Conservation (phyloP, 192 early-diverging fungal genomes). For the Umbelopsis isabellina region DNA sequence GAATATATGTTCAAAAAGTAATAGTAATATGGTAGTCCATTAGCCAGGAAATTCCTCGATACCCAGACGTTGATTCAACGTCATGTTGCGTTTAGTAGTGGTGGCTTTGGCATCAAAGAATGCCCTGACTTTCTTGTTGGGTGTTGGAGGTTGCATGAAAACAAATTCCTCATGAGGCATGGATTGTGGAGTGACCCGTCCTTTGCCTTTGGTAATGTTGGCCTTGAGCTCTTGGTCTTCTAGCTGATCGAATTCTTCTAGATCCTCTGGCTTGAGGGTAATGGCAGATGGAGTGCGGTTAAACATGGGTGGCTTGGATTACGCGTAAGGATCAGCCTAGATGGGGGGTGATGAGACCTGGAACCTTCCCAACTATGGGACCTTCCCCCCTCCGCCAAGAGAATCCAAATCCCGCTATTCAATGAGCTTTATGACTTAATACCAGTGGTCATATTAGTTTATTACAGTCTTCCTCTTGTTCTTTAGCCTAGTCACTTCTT, state of each 20-base stretch:
- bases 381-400: too few species aligned
- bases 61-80: constrained; percentile 5
- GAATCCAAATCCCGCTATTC: too few species aligned
- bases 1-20: not conserved
- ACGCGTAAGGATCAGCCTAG: not conserved
- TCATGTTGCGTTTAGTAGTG: not conserved
- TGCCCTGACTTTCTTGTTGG: not conserved
- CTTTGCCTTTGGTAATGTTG: not conserved
- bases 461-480: too few species aligned
- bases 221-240: constrained; percentile 1
- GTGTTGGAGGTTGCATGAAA: constrained; percentile 7
- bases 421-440: too few species aligned
- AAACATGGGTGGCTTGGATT: not conserved
- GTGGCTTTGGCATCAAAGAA: constrained; percentile 4
- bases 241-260: constrained; percentile 11
- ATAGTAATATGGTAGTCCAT: not conserved
- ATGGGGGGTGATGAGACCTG: not conserved
- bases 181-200: not conserved
- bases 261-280: constrained; percentile 7
- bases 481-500: not conserved
- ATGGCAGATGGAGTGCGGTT: constrained; percentile 16
- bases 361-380: too few species aligned
- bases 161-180: not conserved
- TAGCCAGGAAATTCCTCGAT: constrained; percentile 20
- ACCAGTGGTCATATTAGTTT: too few species aligned